Evolutionary conservation across 768 basidiomycete species (phyloP).

Genomic region (Fibroporia radiculosa): DNA sequence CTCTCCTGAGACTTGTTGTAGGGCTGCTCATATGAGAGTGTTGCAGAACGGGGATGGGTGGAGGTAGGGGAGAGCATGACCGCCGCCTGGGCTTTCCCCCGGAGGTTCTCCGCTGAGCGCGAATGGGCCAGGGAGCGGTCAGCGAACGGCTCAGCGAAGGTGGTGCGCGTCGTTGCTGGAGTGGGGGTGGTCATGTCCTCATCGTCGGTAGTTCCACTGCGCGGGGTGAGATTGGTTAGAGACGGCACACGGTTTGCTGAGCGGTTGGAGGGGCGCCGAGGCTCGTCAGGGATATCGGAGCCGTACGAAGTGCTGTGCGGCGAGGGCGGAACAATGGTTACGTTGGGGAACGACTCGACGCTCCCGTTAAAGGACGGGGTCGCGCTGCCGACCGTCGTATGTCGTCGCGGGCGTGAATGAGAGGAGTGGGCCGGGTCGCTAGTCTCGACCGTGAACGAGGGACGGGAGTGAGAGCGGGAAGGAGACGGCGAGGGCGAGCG

Average conservation of each 20-base stretch:
- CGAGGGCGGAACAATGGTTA: constrained; percentile 27
- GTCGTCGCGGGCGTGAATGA: neutral
- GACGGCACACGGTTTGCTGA: neutral
- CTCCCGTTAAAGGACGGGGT: constrained; percentile 11
- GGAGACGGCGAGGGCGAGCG: constrained; percentile 4
- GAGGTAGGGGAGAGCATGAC: neutral
- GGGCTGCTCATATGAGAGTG: constrained; percentile 8
- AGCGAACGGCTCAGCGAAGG: constrained; percentile 12
- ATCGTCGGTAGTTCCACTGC: constrained; percentile 8
- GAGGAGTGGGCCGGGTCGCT: neutral
- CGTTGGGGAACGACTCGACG: constrained; percentile 17
- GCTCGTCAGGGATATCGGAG: constrained; percentile 5
- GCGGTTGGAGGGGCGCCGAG: constrained; percentile 3
- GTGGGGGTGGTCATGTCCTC: constrained; percentile 18
- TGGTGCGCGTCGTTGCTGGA: constrained; percentile 13
- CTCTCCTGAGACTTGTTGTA: constrained; percentile 8
- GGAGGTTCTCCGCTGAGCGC: constrained; percentile 16
- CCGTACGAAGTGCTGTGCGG: constrained; percentile 17
- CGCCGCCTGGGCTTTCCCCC: constrained; percentile 6
- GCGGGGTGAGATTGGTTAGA: neutral
- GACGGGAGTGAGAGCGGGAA: neutral
- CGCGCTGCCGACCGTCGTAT: constrained; percentile 4
- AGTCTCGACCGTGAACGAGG: constrained; percentile 13
- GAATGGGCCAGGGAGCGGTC: constrained; percentile 9
- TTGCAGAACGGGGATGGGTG: constrained; percentile 16